phyloP scores from a whole-genome alignment of 1,139 yeast genomes.

The Candida glucosophila region DNA sequence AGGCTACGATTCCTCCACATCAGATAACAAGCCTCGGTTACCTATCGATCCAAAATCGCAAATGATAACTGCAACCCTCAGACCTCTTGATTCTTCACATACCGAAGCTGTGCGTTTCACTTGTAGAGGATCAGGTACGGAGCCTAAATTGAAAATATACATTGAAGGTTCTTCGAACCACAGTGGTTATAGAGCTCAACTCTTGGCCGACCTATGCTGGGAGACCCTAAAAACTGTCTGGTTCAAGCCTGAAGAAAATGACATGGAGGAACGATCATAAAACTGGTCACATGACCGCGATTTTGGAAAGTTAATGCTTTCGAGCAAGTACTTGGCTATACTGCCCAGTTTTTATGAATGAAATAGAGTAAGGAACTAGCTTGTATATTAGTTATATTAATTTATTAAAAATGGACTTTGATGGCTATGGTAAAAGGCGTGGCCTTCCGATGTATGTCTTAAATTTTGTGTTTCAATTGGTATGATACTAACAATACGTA shows the following conservation, averaged over 20 bases:
- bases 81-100: slow-evolving; percentile 13
- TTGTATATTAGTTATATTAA: neutral
- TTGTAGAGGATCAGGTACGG: slow-evolving; percentile 92
- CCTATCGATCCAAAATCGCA: slow-evolving; percentile 71
- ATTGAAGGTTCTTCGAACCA: slow-evolving; percentile 60
- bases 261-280: slow-evolving; percentile 25
- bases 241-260: slow-evolving; percentile 47
- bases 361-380: too few relatives aligned
- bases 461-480: slow-evolving; percentile 1
- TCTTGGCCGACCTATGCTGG: slow-evolving; percentile 66
- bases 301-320: too few relatives aligned
- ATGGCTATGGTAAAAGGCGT: slow-evolving; percentile 30
- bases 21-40: slow-evolving; percentile 47
- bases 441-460: slow-evolving; percentile 40
- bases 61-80: slow-evolving; percentile 66
- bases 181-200: slow-evolving; percentile 35
- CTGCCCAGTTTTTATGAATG: too few relatives aligned
- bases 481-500: slow-evolving; percentile 5
- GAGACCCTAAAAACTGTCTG: slow-evolving; percentile 41
- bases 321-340: too few relatives aligned
- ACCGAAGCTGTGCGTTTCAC: slow-evolving; percentile 58
- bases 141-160: slow-evolving; percentile 88
- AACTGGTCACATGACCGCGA: slow-evolving; percentile 2
- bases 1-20: slow-evolving; percentile 70
- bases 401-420: slow-evolving; percentile 15